Percentiles rank a stretch among this genome's conserved stretches.
Conservation (phyloP, 805 yeast genomes). For the Tetrapisispora iriomotensis region DNA sequence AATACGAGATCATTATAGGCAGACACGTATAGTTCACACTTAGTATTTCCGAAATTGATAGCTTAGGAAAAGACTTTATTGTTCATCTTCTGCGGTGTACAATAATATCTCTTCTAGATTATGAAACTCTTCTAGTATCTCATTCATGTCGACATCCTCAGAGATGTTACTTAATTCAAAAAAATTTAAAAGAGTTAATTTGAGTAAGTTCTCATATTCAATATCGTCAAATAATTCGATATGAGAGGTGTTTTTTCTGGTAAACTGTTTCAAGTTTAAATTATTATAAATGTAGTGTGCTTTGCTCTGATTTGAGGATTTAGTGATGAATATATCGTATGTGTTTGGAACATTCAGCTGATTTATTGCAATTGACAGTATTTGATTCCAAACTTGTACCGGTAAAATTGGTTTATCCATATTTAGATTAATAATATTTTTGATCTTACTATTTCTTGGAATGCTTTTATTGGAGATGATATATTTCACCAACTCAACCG, state of each 20-base stretch:
- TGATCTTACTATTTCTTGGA: not conserved
- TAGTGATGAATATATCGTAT: not conserved
- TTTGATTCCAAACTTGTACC: slow-evolving; percentile 1
- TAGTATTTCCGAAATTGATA: too few relatives aligned
- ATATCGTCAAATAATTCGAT: not conserved
- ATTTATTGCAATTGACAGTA: not conserved
- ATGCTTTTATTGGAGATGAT: not conserved
- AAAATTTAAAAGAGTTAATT: not conserved
- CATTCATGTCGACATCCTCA: not conserved
- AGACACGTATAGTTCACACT: too few relatives aligned
- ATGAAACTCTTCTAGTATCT: not conserved
- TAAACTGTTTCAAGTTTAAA: not conserved
- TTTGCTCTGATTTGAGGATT: not conserved
- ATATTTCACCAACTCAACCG: not conserved
- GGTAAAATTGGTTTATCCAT: not conserved
- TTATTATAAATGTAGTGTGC: not conserved
- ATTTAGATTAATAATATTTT: not conserved
- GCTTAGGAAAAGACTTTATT: too few relatives aligned
- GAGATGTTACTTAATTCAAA: slow-evolving; percentile 1
- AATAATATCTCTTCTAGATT: not conserved
- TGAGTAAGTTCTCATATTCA: not conserved
- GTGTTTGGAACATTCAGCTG: not conserved
- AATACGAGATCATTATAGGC: too few relatives aligned
- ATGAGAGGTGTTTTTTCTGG: not conserved
- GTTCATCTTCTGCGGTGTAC: too few relatives aligned